Conservation (phyloP, 192 early-diverging fungal species). For the Podila horticola region DNA sequence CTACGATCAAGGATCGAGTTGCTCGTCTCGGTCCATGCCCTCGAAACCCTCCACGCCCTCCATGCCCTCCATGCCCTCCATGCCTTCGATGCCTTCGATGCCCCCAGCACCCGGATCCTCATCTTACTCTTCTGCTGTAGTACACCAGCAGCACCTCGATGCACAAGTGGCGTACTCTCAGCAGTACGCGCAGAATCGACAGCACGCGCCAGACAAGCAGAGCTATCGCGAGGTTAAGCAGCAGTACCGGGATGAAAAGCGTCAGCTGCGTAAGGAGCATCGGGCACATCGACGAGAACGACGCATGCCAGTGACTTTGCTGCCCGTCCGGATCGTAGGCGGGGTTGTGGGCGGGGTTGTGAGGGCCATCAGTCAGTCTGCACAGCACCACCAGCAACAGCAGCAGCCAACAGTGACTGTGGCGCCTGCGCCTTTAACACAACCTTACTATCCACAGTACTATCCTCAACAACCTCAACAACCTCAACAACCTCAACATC, state of each 20-base stretch:
- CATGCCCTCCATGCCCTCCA: not conserved
- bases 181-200: not conserved
- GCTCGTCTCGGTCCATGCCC: not conserved
- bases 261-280: not conserved
- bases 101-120: not conserved
- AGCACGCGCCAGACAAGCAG: not conserved
- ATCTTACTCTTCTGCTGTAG: not conserved
- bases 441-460: not conserved
- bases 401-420: not conserved
- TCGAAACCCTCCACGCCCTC: too few species aligned
- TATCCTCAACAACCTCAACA: not conserved
- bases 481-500: not conserved
- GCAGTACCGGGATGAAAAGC: constrained; percentile 6
- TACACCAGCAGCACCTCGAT: too few species aligned
- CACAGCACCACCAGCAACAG: not conserved
- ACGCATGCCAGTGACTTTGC: not conserved
- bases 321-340: not conserved
- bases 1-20: not conserved
- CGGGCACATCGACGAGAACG: not conserved
- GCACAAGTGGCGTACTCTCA: not conserved
- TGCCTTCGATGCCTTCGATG: too few species aligned
- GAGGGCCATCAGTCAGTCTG: not conserved
- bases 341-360: not conserved
- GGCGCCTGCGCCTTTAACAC: not conserved
- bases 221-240: not conserved